A percentile compares a stretch with the other conserved stretches of the same genome.
Evolutionary conservation across 257 asterid species (phyloP).

Genomic region (Ilex asprella): DNA sequence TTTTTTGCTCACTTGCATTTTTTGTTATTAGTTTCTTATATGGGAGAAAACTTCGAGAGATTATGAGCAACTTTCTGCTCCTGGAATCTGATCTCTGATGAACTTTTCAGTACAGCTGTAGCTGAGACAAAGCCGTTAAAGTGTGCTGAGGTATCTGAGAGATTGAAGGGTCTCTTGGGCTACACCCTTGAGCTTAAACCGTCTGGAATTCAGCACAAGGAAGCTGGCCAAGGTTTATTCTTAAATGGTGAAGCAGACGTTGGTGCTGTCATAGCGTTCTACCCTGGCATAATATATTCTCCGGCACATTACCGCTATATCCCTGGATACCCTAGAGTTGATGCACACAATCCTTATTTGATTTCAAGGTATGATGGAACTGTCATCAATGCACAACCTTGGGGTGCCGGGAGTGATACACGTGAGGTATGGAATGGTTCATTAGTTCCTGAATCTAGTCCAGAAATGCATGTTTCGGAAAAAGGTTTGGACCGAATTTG

Average conservation of each 20-base stretch:
- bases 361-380: conserved; percentile 89
- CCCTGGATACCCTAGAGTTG: conserved; percentile 87
- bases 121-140: conserved; percentile 49
- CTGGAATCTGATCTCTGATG: conserved; percentile 20
- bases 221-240: conserved; percentile 79
- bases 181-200: conserved; percentile 75
- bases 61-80: not conserved
- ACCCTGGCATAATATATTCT: conserved; percentile 80
- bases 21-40: not conserved
- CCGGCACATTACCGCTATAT: conserved; percentile 76
- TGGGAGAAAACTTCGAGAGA: not conserved
- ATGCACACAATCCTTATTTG: conserved; percentile 66
- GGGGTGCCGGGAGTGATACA: conserved; percentile 87
- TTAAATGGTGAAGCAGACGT: conserved; percentile 77
- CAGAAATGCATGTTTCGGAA: conserved; percentile 23
- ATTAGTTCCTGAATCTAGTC: conserved; percentile 14
- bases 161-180: conserved; percentile 55
- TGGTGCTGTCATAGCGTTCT: conserved; percentile 74
- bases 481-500: conserved; percentile 62
- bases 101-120: conserved; percentile 35
- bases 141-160: conserved; percentile 52
- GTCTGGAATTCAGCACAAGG: conserved; percentile 72
- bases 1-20: not conserved
- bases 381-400: conserved; percentile 83
- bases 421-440: conserved; percentile 64